phyloP scores from a whole-genome alignment of 768 basidiomycete species.

The Basidioascus undulatus region DNA sequence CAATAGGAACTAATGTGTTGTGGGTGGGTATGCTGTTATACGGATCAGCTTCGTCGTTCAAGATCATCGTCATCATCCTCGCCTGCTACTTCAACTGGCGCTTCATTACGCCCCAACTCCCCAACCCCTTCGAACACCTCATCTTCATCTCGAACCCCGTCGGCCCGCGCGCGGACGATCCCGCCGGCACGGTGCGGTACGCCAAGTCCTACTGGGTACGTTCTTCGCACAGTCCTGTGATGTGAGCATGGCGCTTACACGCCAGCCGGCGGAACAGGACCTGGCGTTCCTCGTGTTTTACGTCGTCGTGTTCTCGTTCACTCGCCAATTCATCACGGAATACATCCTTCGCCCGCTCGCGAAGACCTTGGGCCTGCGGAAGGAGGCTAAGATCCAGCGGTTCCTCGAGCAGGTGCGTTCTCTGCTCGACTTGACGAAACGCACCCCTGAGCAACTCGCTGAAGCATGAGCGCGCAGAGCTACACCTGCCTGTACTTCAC shows the following conservation, averaged over 20 bases:
- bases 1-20: background rate
- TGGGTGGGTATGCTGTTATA: background rate
- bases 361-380: constrained; percentile 41
- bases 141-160: constrained; percentile 48
- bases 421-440: constrained; percentile 10
- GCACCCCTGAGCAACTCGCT: too few species aligned
- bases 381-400: constrained; percentile 40
- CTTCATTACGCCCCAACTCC: constrained; percentile 24
- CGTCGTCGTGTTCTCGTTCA: constrained; percentile 67
- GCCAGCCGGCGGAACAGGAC: constrained; percentile 24
- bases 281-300: constrained; percentile 56
- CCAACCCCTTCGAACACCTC: constrained; percentile 48
- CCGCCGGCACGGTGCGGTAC: constrained; percentile 30
- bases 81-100: constrained; percentile 44
- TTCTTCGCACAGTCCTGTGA: background rate
- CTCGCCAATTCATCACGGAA: constrained; percentile 50
- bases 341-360: constrained; percentile 44
- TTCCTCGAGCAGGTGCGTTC: constrained; percentile 90
- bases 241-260: background rate
- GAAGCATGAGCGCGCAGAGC: constrained; percentile 13
- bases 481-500: constrained; percentile 67
- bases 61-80: constrained; percentile 36
- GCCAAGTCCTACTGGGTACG: constrained; percentile 27
- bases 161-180: constrained; percentile 27
- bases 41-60: constrained; percentile 39